Percentiles rank a stretch among this genome's conserved stretches.
These are phyloP conservation scores for Sphagnurus paluster DNA, from an alignment of 1,284 basidiomycete genomes.

Conservation along the genomic window DNA sequence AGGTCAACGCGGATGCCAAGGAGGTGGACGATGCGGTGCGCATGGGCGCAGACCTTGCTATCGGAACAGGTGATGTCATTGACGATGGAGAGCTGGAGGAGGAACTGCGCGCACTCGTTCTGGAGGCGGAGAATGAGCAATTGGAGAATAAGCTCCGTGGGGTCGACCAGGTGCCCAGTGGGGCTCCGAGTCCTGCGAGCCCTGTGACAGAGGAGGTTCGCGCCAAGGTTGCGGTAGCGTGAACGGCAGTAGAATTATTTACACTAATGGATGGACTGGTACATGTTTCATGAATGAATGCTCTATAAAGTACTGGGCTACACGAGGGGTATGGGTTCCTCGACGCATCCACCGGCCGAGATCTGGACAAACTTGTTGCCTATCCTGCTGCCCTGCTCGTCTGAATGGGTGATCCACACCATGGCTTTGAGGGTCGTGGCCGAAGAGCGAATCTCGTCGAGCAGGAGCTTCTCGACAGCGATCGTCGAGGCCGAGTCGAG, in stretches of 20 bases:
- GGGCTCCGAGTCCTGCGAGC: constrained; percentile 3
- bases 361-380: constrained; percentile 70
- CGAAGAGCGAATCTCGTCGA: constrained; percentile 47
- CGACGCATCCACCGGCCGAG: constrained; percentile 44
- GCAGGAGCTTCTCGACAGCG: constrained; percentile 64
- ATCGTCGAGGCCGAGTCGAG: constrained; percentile 70
- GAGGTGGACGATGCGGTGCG: constrained; percentile 83
- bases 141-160: constrained; percentile 16
- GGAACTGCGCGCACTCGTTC: constrained; percentile 53
- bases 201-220: neutral
- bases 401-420: constrained; percentile 87
- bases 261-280: neutral
- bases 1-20: constrained; percentile 76
- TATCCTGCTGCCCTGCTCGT: constrained; percentile 73
- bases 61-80: constrained; percentile 48
- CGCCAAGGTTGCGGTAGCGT: constrained; percentile 7
- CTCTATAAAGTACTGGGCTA: constrained; percentile 2
- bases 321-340: constrained; percentile 34
- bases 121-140: constrained; percentile 35
- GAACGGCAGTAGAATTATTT: too few species aligned
- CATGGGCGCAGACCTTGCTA: constrained; percentile 58
- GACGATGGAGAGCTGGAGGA: constrained; percentile 64
- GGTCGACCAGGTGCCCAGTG: constrained; percentile 11
- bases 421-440: constrained; percentile 65
- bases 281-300: neutral